Evolutionary conservation across 1,284 basidiomycete genomes (phyloP).

Genomic region (Leccinum subspadiceum): DNA sequence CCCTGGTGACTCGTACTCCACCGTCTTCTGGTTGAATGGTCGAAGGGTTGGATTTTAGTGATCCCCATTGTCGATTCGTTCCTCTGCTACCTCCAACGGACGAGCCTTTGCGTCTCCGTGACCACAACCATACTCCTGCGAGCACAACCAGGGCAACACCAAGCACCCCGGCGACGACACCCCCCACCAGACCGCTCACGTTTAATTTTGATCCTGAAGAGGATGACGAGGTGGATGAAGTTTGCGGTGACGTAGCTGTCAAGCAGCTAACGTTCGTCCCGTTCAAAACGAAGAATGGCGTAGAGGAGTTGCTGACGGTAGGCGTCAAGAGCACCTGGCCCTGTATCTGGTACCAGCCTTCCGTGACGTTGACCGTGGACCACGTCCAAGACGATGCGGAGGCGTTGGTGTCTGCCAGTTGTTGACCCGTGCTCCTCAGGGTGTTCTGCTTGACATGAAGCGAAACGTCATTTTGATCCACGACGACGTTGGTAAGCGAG

Average conservation of each 20-base stretch:
- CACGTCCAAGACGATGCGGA: slow-evolving; percentile 28
- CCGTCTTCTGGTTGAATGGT: slow-evolving; percentile 3
- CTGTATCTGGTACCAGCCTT: slow-evolving; percentile 42
- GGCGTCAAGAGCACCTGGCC: slow-evolving; percentile 19
- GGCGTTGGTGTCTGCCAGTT: slow-evolving; percentile 24
- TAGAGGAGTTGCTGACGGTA: slow-evolving; percentile 22
- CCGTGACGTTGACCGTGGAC: slow-evolving; percentile 38
- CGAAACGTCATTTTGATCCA: slow-evolving; percentile 17
- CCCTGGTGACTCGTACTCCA: neutral
- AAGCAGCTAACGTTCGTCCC: slow-evolving; percentile 42
- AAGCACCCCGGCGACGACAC: slow-evolving; percentile 39
- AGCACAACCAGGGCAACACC: slow-evolving; percentile 30
- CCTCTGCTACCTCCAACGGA: neutral
- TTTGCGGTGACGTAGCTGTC: slow-evolving; percentile 11
- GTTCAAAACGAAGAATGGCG: slow-evolving; percentile 39
- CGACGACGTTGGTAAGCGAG: slow-evolving; percentile 36
- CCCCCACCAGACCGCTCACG: slow-evolving; percentile 41
- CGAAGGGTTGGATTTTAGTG: slow-evolving; percentile 27
- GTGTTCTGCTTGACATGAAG: slow-evolving; percentile 5
- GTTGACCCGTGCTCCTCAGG: slow-evolving; percentile 4
- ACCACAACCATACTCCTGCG: slow-evolving; percentile 35
- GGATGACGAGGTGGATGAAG: slow-evolving; percentile 13
- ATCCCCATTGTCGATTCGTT: slow-evolving; percentile 25
- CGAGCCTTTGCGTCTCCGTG: slow-evolving; percentile 21
- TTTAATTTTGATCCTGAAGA: slow-evolving; percentile 28